Conservation (phyloP, 305 asterid genomes). For the Fraxinus floribunda region DNA sequence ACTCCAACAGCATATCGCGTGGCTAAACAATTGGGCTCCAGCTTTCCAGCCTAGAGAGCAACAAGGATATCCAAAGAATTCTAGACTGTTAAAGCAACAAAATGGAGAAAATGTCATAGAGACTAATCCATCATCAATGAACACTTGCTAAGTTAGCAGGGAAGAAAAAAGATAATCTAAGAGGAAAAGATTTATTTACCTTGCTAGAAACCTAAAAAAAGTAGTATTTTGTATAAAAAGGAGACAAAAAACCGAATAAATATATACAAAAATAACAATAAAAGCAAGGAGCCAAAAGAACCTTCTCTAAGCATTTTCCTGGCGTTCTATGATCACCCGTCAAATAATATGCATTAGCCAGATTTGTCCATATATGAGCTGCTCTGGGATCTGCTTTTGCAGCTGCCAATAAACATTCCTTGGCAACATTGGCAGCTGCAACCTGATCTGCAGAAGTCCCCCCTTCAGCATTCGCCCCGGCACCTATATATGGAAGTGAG, state of each 20-base stretch:
- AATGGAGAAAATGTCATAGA: not conserved
- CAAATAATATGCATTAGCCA: constrained; percentile 86
- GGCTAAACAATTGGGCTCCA: constrained; percentile 95
- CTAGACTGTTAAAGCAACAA: constrained; percentile 14
- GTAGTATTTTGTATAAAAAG: not conserved
- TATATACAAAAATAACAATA: not conserved
- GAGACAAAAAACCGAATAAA: not conserved
- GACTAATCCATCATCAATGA: not conserved
- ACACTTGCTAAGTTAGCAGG: not conserved
- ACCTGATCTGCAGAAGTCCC: constrained; percentile 46
- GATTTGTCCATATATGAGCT: constrained; percentile 86
- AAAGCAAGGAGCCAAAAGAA: constrained; percentile 25
- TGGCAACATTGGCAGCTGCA: constrained; percentile 69
- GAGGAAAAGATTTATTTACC: not conserved
- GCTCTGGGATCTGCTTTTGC: constrained; percentile 75
- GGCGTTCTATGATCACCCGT: constrained; percentile 76
- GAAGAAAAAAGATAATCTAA: not conserved
- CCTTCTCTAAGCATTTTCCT: constrained; percentile 92
- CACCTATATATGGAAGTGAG: constrained; percentile 45
- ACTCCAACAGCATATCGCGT: constrained; percentile 88
- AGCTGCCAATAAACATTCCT: constrained; percentile 90
- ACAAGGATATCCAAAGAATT: constrained; percentile 26
- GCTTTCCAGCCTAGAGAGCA: constrained; percentile 73
- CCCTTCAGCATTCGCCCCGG: constrained; percentile 70
- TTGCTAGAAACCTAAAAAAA: not conserved